Evolutionary conservation across 225 moss, liverwort and hornwort species (phyloP).

Genomic region (Anthoceros angustus): DNA sequence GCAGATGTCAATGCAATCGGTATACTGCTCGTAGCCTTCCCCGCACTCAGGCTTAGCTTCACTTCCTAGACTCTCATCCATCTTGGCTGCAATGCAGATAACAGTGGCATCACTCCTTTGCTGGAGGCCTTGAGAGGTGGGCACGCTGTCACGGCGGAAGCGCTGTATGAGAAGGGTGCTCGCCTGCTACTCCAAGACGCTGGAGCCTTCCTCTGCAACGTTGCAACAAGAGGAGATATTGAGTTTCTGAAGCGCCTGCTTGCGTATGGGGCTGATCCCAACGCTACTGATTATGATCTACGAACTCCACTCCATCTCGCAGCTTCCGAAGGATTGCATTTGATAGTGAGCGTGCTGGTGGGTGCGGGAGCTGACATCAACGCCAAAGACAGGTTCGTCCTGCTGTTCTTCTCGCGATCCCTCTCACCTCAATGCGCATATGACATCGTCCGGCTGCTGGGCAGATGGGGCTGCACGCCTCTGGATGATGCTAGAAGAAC

Average conservation of each 20-base stretch:
- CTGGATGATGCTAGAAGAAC: slow-evolving; percentile 23
- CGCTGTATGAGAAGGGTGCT: slow-evolving; percentile 18
- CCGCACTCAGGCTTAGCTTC: no score
- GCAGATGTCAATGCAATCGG: slow-evolving; percentile 25
- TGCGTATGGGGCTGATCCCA: slow-evolving; percentile 14
- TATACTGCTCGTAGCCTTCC: neutral
- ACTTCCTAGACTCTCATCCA: neutral
- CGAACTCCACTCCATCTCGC: slow-evolving; percentile 28
- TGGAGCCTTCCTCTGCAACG: slow-evolving; percentile 22
- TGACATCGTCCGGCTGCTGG: neutral
- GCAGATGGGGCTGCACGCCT: slow-evolving; percentile 31
- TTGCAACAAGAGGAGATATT: slow-evolving; percentile 15
- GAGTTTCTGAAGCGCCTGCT: slow-evolving; percentile 23
- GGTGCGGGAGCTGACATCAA: slow-evolving; percentile 15
- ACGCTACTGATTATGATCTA: slow-evolving; percentile 20
- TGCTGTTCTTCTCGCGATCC: neutral
- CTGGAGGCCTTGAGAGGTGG: slow-evolving; percentile 29
- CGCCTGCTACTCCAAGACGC: slow-evolving; percentile 16
- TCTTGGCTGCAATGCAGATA: slow-evolving; percentile 14
- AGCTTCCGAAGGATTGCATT: slow-evolving; percentile 22
- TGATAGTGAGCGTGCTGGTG: slow-evolving; percentile 16
- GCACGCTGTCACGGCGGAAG: slow-evolving; percentile 14
- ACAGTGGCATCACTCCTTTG: slow-evolving; percentile 23
- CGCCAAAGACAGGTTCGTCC: slow-evolving; percentile 18
- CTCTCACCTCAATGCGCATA: neutral